Evolutionary conservation across 2,329 filamentous ascomycete genomes (phyloP), one percentile per base, ranked within the genome.

Genomic region (Fusarium coffeatum): DNA sequence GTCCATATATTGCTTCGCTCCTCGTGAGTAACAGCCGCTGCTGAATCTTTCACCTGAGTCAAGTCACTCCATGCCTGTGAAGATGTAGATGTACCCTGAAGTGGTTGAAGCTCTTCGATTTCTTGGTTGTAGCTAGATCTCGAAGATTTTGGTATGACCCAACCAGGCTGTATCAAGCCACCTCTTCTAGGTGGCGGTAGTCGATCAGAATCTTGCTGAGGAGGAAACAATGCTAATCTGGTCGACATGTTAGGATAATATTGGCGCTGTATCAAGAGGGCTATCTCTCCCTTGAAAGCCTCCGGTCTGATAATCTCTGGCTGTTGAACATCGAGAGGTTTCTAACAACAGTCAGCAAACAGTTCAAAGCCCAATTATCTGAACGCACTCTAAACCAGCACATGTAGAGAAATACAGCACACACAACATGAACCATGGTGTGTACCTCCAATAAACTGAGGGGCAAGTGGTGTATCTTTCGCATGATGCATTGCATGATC

Each of bases 381-480:
- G 2, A 25, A 34, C 43, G 10, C 50, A 71, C 66, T 47, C 51
- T 62, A 27, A 71, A 68, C 71, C 66, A 73, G n/a, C 70, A 73
- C 12, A 71, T 27, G 12, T 66, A 72, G 32, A 73, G 64, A 30
- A 68, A 34, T 2, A 72, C 27, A 22, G 71, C 66, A 18, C 71
- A 73, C 4, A 54, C 60, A 23, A 73, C 69, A 54, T 72, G 69
- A 2, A 70, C 66, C 63, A 73, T 62, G 13, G 66, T 69, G 27
- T 73, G 76, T 1, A 82, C 49, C 48, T 83, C 80, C 3, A 83
- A 66, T 5, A 83, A 72, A 2, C 75, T 78, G 1, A 83, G 43
- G 1, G 82, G 79, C 0, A 83, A 68, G 3, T 74, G 68, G 18
- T 78, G 68, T 1, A 64, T 62, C 4, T 73, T 67, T 3, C 81